Base-by-base conservation (phyloP, 352 stramenopile genomes). In the Blastocystis sp. region DNA sequence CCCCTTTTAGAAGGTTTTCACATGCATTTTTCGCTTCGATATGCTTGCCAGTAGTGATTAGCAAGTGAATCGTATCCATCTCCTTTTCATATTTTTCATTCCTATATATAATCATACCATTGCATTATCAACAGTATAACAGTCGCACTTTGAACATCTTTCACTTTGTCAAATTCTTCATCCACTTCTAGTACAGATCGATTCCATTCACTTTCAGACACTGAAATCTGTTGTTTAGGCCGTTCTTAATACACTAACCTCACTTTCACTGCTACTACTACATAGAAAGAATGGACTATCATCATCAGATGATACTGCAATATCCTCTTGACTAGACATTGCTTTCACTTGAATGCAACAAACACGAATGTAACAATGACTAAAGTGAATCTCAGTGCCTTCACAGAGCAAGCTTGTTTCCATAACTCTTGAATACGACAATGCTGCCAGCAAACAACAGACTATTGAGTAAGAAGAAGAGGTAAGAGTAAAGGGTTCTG, bases 71-170 rank as follows among this genome's bases (percentile, higher is more conserved):
- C 12, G 9, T n/a, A 19, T 56, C 32, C 1, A 75, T 75, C 16
- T 32, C 63, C 11, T n/a, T 42, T 56, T 75, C 63, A 54, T 75
- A 75, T 52, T 49, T 19, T 49, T 75, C 63, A 75, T 75, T 75
- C 52, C 63, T 75, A 75, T 46, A 6, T 3, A 49, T 75, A 4
- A 75, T 4, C 19, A 19, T 35, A 16, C 3, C 7, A 19, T 37
- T 29, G 37, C 39, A 54, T 3, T 6, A 54, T 1, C 7, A 27
- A 75, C 63, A 75, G 52, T 75, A 32, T 46, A 16, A 75, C 29
- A 54, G 32, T 19, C 4, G 29, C 2, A 24, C 21, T 51, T 6
- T 56, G 9, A 19, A 54, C 39, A 75, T 75, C 32, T 29, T 43
- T 43, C 24, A 43, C 14, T 39, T 43, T 35, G 32, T 43, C 7